These are phyloP conservation scores for Cetraspora pellucida DNA, from an alignment of 192 early-diverging fungal genomes.

Conservation along the genomic window DNA sequence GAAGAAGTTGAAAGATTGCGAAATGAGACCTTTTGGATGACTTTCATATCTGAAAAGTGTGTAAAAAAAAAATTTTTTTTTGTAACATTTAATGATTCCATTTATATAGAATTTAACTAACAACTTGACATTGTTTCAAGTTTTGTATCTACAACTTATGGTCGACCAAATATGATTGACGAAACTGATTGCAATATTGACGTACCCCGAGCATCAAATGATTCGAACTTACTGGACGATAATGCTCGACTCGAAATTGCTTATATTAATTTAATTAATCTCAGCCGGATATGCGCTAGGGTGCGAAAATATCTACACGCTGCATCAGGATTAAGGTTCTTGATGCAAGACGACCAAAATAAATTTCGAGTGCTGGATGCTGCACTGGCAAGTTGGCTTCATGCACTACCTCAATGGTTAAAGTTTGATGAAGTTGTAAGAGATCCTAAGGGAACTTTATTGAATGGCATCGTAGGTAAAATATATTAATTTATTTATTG, in stretches of 20 bases:
- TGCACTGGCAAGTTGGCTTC: slow-evolving; percentile 14
- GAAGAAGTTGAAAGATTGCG: slow-evolving; percentile 22
- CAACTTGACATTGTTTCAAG: not conserved
- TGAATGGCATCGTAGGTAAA: slow-evolving; percentile 32
- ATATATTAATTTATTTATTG: not conserved
- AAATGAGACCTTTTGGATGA: slow-evolving; percentile 32
- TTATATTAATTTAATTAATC: slow-evolving; percentile 8
- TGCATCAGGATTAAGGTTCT: slow-evolving; percentile 5
- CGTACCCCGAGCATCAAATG: not conserved
- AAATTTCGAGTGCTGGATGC: slow-evolving; percentile 26
- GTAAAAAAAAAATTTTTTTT: not conserved
- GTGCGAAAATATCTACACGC: slow-evolving; percentile 27
- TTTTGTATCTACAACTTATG: slow-evolving; percentile 27
- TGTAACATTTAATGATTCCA: not conserved
- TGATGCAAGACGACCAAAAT: slow-evolving; percentile 30
- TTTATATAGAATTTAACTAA: not conserved
- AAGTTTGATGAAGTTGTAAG: not conserved
- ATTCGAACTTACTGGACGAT: not conserved
- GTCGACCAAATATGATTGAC: slow-evolving; percentile 31
- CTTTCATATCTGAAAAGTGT: slow-evolving; percentile 33
- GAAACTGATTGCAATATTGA: slow-evolving; percentile 26
- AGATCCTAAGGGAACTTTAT: slow-evolving; percentile 23
- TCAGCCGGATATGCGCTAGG: slow-evolving; percentile 17
- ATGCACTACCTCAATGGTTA: slow-evolving; percentile 10
- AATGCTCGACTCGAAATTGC: slow-evolving; percentile 22